A percentile compares a stretch with the other conserved stretches of the same genome.
Conservation (phyloP, 148 eudicot species). For the Vaccinium darrowii region DNA sequence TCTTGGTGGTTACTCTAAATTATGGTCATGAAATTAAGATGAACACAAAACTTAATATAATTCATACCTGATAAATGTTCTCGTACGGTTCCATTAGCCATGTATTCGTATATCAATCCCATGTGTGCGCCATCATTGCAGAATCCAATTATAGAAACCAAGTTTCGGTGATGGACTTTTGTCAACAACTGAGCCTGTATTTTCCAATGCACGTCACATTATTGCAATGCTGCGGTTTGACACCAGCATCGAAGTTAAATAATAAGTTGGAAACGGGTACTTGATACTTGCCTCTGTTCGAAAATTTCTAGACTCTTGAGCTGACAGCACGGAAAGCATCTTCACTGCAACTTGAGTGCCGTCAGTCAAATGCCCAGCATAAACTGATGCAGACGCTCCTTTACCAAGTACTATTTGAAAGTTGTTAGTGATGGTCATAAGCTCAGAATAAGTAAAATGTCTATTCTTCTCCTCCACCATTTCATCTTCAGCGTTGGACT, state of each 20-base stretch:
- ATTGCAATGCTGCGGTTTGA: not conserved
- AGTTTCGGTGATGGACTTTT: conserved; percentile 26
- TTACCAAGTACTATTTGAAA: conserved; percentile 16
- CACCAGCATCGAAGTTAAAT: too few species aligned
- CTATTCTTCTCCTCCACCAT: not conserved
- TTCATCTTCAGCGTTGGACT: not conserved
- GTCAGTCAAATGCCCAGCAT: conserved; percentile 12
- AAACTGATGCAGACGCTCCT: conserved; percentile 37
- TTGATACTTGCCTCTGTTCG: conserved; percentile 19
- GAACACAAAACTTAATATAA: not conserved
- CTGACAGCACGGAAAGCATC: not conserved
- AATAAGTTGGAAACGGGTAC: not conserved
- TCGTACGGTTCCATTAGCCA: conserved; percentile 8
- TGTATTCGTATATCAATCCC: conserved; percentile 27
- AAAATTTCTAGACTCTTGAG: conserved; percentile 27
- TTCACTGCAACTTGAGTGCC: not conserved
- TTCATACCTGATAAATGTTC: conserved; percentile 13
- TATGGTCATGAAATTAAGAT: not conserved
- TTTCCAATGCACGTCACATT: not conserved
- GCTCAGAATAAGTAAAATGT: not conserved
- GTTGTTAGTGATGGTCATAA: not conserved
- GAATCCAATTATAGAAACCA: conserved; percentile 27
- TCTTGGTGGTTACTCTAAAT: not conserved
- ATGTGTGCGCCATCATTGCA: conserved; percentile 17
- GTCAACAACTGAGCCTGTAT: conserved; percentile 21